These are phyloP conservation scores for Umbelopsis ramanniana DNA, from an alignment of 192 early-diverging fungal genomes.

Conservation along the genomic window DNA sequence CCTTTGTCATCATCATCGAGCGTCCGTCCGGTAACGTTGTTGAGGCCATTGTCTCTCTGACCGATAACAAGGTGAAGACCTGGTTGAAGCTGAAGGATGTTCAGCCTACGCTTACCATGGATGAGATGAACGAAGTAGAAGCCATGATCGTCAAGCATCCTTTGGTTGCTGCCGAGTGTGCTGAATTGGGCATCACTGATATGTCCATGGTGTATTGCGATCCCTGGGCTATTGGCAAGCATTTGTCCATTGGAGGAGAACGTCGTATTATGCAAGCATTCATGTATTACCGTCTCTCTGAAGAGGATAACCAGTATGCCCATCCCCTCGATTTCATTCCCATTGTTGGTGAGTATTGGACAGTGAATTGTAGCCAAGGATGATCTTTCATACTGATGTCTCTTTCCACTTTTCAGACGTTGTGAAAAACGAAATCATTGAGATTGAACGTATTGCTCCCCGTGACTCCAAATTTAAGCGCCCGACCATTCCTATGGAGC, in stretches of 20 bases:
- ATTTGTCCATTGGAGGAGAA: conserved; percentile 28
- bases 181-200: conserved; percentile 41
- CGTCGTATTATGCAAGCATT: conserved; percentile 40
- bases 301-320: conserved; percentile 48
- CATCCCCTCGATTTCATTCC: conserved; percentile 49
- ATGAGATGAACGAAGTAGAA: conserved; percentile 45
- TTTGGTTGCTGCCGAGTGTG: conserved; percentile 36
- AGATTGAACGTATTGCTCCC: conserved; percentile 41
- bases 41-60: conserved; percentile 39
- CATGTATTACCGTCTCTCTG: conserved; percentile 45
- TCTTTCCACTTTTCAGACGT: conserved; percentile 25
- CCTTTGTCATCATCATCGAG: conserved; percentile 38
- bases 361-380: not conserved
- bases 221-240: conserved; percentile 47
- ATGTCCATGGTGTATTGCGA: conserved; percentile 41
- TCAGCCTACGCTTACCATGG: conserved; percentile 45
- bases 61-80: conserved; percentile 19
- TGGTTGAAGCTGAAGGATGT: conserved; percentile 39
- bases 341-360: conserved; percentile 36
- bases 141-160: conserved; percentile 34
- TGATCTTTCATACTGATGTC: not conserved
- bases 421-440: conserved; percentile 39
- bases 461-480: conserved; percentile 40
- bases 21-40: conserved; percentile 29
- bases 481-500: conserved; percentile 39